Conservation (phyloP, 2,329 filamentous ascomycete genomes). For the Xenosphaeropsis pyriputrescens region DNA sequence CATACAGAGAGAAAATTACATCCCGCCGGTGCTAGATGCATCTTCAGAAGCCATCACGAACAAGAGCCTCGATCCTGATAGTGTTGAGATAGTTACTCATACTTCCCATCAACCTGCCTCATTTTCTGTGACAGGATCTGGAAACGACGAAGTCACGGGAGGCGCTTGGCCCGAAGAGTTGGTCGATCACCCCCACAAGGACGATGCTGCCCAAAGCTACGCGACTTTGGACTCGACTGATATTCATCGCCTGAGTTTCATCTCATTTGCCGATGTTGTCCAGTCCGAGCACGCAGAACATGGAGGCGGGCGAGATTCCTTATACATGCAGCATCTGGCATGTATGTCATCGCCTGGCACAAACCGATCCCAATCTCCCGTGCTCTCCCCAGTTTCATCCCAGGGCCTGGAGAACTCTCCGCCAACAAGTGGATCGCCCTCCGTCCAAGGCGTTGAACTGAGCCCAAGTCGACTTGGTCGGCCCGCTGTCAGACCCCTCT, state of each 20-base stretch:
- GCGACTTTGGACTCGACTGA: conserved; percentile 65
- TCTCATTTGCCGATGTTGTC: conserved; percentile 92
- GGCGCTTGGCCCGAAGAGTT: conserved; percentile 23
- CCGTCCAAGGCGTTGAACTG: conserved; percentile 59
- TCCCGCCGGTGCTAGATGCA: conserved; percentile 81
- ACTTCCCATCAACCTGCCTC: conserved; percentile 68
- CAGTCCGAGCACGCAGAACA: conserved; percentile 63
- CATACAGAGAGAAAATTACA: conserved; percentile 87
- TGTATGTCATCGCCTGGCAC: conserved; percentile 34
- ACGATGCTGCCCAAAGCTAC: conserved; percentile 59
- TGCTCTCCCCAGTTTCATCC: conserved; percentile 65
- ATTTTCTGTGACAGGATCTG: conserved; percentile 43
- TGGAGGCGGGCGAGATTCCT: conserved; percentile 49
- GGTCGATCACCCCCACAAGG: conserved; percentile 34
- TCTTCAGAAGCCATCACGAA: conserved; percentile 89
- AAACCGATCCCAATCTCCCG: conserved; percentile 65
- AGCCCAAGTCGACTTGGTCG: conserved; percentile 41
- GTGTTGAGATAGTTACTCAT: conserved; percentile 87
- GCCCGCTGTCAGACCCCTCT: conserved; percentile 47
- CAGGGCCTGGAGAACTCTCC: conserved; percentile 55
- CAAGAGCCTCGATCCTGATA: conserved; percentile 67
- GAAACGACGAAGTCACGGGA: conserved; percentile 20
- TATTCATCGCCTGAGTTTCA: conserved; percentile 77
- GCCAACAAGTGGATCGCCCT: conserved; percentile 61
- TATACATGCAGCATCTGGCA: conserved; percentile 54